Conservation (phyloP, 192 early-diverging fungal species). For the Coemansia sp. region DNA sequence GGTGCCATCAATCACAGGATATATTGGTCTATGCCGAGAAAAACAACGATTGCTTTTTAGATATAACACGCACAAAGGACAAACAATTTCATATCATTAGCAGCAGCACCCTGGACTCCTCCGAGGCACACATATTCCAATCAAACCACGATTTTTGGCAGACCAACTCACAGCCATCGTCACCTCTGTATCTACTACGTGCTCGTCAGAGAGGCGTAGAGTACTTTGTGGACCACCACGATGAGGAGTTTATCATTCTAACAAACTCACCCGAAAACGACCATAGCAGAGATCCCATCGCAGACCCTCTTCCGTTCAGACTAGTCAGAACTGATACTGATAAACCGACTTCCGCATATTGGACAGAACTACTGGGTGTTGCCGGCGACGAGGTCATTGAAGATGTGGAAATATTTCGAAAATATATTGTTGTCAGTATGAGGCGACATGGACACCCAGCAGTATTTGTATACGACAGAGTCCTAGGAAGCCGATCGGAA, state of each 20-base stretch:
- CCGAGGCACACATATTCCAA: constrained; percentile 60
- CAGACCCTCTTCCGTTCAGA: constrained; percentile 54
- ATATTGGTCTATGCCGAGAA: constrained; percentile 58
- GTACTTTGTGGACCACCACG: constrained; percentile 75
- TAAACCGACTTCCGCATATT: constrained; percentile 37
- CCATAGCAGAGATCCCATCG: constrained; percentile 19
- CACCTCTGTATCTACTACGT: constrained; percentile 48
- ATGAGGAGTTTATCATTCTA: constrained; percentile 46
- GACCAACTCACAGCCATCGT: too few species aligned
- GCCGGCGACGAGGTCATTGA: constrained; percentile 64
- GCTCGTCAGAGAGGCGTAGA: constrained; percentile 58
- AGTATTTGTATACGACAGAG: constrained; percentile 30
- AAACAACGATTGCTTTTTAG: constrained; percentile 67
- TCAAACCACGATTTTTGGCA: constrained; percentile 17
- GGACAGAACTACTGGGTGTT: constrained; percentile 59
- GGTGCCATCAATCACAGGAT: constrained; percentile 8
- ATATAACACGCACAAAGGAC: constrained; percentile 74
- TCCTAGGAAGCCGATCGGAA: constrained; percentile 6
- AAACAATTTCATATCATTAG: constrained; percentile 63
- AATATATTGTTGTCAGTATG: constrained; percentile 30
- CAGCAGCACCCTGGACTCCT: constrained; percentile 67
- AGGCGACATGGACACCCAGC: constrained; percentile 40
- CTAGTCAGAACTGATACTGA: constrained; percentile 53
- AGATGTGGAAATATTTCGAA: constrained; percentile 70
- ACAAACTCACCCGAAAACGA: constrained; percentile 35